phyloP scores from a whole-genome alignment of 2,329 filamentous ascomycete species.

The Aspergillus japonicus region DNA sequence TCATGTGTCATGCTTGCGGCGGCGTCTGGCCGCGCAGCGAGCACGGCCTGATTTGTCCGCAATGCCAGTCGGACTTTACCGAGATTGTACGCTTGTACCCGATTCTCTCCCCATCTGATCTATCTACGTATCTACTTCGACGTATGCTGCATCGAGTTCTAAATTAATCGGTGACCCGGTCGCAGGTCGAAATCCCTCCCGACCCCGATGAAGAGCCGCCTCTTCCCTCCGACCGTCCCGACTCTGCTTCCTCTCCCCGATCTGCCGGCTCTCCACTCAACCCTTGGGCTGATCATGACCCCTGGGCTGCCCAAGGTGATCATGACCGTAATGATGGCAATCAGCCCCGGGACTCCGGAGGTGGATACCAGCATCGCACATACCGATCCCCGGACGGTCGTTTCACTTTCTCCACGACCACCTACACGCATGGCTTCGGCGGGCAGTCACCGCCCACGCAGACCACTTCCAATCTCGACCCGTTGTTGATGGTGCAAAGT shows the following conservation, averaged over 20 bases:
- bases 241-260: slow-evolving; percentile 17
- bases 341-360: slow-evolving; percentile 10
- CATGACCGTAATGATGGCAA: slow-evolving; percentile 43
- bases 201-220: slow-evolving; percentile 21
- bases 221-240: slow-evolving; percentile 26
- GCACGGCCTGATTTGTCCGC: slow-evolving; percentile 68
- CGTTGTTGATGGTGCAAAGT: slow-evolving; percentile 32
- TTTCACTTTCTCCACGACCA: slow-evolving; percentile 41
- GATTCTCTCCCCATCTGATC: slow-evolving; percentile 2
- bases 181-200: slow-evolving; percentile 35
- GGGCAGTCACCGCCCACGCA: slow-evolving; percentile 17
- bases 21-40: slow-evolving; percentile 77
- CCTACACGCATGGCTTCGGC: slow-evolving; percentile 28
- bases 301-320: slow-evolving; percentile 49
- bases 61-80: slow-evolving; percentile 74
- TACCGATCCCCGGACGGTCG: slow-evolving; percentile 49
- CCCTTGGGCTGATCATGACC: slow-evolving; percentile 46
- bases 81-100: slow-evolving; percentile 68
- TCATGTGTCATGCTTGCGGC: slow-evolving; percentile 81
- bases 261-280: slow-evolving; percentile 24
- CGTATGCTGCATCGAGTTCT: background rate
- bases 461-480: slow-evolving; percentile 22
- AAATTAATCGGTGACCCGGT: slow-evolving; percentile 8
- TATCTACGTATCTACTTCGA: background rate
- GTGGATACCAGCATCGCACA: slow-evolving; percentile 36